Percentiles rank a stretch among this genome's conserved stretches.
Evolutionary conservation across 2,329 filamentous ascomycete species (phyloP).

Genomic region (Epichloe sibirici): DNA sequence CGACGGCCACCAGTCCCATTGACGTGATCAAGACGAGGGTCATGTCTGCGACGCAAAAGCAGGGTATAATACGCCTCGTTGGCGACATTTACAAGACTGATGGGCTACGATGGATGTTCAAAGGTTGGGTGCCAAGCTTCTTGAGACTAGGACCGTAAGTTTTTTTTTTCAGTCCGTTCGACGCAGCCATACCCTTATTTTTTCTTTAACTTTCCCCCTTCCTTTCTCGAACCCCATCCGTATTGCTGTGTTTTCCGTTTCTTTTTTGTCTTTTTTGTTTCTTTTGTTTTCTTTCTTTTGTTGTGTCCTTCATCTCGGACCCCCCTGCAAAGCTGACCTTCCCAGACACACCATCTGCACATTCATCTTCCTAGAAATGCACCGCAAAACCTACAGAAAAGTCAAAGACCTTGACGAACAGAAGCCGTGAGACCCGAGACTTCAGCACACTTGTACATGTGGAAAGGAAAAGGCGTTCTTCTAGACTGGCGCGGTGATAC

Average conservation of each 20-base stretch:
- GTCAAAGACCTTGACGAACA: conserved; percentile 27
- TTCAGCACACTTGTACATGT: neutral
- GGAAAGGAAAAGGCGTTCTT: neutral
- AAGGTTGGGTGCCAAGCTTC: conserved; percentile 76
- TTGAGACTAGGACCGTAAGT: conserved; percentile 51
- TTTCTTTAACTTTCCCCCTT: neutral
- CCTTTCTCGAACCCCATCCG: neutral
- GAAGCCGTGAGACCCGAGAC: conserved; percentile 11
- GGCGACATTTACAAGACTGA: conserved; percentile 57
- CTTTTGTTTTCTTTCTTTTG: conserved; percentile 2
- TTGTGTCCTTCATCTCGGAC: neutral
- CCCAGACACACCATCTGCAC: conserved; percentile 70
- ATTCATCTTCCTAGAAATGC: conserved; percentile 76
- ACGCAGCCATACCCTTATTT: neutral
- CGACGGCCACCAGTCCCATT: conserved; percentile 72
- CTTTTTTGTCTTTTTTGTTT: no score
- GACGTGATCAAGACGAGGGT: conserved; percentile 84
- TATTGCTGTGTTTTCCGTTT: neutral
- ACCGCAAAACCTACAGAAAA: conserved; percentile 63
- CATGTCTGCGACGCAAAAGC: conserved; percentile 52
- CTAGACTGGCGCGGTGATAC: neutral
- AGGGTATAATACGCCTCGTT: conserved; percentile 46
- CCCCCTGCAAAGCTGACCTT: no score
- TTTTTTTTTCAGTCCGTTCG: neutral
- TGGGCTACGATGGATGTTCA: conserved; percentile 74